Base-by-base conservation (phyloP, 2,329 filamentous ascomycete genomes). In the Metarhizium humberi region DNA sequence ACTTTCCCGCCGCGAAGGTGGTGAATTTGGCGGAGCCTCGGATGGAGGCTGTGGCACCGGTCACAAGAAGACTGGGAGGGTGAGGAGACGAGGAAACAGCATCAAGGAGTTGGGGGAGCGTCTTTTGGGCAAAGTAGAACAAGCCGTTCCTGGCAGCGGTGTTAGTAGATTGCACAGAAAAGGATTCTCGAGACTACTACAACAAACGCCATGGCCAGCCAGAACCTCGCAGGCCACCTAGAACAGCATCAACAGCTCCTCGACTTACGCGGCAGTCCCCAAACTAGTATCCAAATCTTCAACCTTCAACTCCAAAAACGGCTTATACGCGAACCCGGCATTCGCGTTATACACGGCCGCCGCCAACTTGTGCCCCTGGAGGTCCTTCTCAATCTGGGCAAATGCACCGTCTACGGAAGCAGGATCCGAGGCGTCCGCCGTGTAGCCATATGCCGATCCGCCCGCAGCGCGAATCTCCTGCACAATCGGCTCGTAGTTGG, bases 21-120 rank as follows among this genome's bases (percentile, higher is more conserved):
- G 83, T 75, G 68, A 90, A 87, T 13, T 75, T 73, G 0, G 88
- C 84, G 11, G 83, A 86, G 4, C 87, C 88, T 63, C 85, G 87
- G 18, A 92, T 62, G 0, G 86, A 89, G 0, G 90, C 91, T 0
- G 91, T 95, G 0, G 91, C 90, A 36, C 91, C 91, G 0, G 91
- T 95, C 70, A 95, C 88, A 64, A 96, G 86, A 20, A 96, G 75
- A 0, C 87, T 86, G 0, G 90, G 90, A 4, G 90, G 88, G 64
- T 90, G 71, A 2, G 63, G 75, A 0, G 79, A 69, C 47, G 74
- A 71, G 0, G 69, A 68, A 1, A 83, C 79, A 0, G 84, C 76
- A 25, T 83, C 77, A 2, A 92, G 77, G 1, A 95, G 79, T 1
- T 86, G 75, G 0, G 91, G 90, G 1, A 95, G 72, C 0, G 81